Conservation (phyloP, 345 rosid species). For the Dipteronia sinensis region DNA sequence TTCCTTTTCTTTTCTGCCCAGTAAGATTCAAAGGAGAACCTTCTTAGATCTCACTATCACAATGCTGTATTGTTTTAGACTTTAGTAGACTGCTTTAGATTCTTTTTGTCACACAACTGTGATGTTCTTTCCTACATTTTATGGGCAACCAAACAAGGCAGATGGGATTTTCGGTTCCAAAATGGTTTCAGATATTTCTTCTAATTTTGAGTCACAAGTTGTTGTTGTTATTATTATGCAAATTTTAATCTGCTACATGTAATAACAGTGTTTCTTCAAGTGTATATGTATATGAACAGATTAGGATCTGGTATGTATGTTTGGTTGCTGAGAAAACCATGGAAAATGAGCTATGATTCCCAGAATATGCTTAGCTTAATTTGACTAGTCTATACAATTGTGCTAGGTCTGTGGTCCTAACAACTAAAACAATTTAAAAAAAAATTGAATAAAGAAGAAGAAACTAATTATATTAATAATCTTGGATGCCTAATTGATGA, state of each 20-base stretch:
- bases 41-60: background rate
- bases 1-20: background rate
- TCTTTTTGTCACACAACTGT: background rate
- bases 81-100: background rate
- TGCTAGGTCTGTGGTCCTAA: background rate
- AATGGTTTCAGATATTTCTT: background rate
- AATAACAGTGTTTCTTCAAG: background rate
- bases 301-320: constrained; percentile 1
- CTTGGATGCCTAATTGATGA: background rate
- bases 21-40: background rate
- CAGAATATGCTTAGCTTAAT: background rate
- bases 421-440: background rate
- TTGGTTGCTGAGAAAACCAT: constrained; percentile 6
- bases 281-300: background rate
- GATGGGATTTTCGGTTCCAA: background rate
- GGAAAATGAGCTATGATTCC: background rate
- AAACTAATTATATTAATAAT: too few species aligned
- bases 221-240: background rate
- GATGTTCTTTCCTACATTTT: background rate
- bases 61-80: background rate
- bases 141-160: background rate
- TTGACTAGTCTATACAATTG: constrained; percentile 2
- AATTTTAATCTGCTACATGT: background rate
- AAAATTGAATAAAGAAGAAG: background rate
- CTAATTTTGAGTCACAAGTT: background rate